Evolutionary conservation across 805 yeast genomes (phyloP).

Genomic region (Nakazawaea holstii): DNA sequence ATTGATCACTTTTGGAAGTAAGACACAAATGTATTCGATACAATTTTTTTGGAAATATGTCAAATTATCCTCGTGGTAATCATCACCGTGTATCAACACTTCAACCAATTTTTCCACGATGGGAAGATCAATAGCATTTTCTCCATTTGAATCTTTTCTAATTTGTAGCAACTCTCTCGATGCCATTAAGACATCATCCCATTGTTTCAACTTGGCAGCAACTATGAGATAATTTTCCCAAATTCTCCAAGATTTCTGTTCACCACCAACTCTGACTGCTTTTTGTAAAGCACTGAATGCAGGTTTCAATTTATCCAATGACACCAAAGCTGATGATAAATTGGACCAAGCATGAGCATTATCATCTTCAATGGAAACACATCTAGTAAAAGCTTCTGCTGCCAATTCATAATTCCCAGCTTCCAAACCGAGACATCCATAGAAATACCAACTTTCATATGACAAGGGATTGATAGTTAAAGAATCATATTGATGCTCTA

Average conservation of each 20-base stretch:
- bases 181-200: slow-evolving; percentile 84
- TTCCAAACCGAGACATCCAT: slow-evolving; percentile 88
- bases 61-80: slow-evolving; percentile 34
- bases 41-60: slow-evolving; percentile 65
- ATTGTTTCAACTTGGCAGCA: slow-evolving; percentile 75
- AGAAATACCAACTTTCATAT: slow-evolving; percentile 83
- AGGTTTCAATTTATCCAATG: slow-evolving; percentile 59
- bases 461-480: slow-evolving; percentile 67
- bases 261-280: slow-evolving; percentile 67
- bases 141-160: slow-evolving; percentile 52
- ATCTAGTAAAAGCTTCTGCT: slow-evolving; percentile 86
- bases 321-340: slow-evolving; percentile 72
- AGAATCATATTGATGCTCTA: slow-evolving; percentile 70
- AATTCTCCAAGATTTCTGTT: slow-evolving; percentile 77
- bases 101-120: slow-evolving; percentile 71
- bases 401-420: slow-evolving; percentile 66
- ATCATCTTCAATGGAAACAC: slow-evolving; percentile 79
- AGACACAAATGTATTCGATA: slow-evolving; percentile 63
- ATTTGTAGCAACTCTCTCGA: slow-evolving; percentile 56
- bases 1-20: slow-evolving; percentile 66
- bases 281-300: slow-evolving; percentile 82
- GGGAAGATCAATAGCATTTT: slow-evolving; percentile 65
- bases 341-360: slow-evolving; percentile 89
- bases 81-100: slow-evolving; percentile 43
- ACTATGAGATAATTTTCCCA: slow-evolving; percentile 85